Base-by-base conservation (phyloP, 73 alveolate species). In the Uronychia binucleata region DNA sequence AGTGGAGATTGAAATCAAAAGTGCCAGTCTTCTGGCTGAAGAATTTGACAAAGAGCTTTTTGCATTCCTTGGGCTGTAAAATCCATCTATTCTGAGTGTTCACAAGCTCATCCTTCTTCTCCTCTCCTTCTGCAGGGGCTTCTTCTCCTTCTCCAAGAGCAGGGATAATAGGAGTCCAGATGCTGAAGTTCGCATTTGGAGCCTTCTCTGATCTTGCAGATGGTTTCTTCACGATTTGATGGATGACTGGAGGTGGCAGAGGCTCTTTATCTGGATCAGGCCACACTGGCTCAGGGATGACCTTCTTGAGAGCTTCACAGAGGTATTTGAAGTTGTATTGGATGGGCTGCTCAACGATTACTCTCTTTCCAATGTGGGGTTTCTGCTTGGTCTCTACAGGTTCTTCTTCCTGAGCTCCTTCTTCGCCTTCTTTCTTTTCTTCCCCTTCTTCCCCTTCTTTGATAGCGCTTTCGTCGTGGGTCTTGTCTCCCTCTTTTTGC, bases 221-320 rank as follows among this genome's bases (percentile, higher is more conserved):
- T 85, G 99, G 99, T 86, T 96, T 97, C 89, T 91, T 96, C 31
- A 98, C 97, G 13, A 98, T 98, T 82, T 96, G 96, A 78, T 92
- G 96, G 77, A 92, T 96, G 60, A 89, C 93, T 86, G 99, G 99
- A 35, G 98, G 99, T 19, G 99, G 99, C 34, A 98, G 94, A 25
- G 99, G 99, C 67, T 97, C 94, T 60, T 97, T 96, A 86, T 98
- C 99, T 74, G 99, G 99, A 80, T 98, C 99, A 59, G 99, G 99
- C 95, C 97, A 97, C 81, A 96, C 92, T 74, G 99, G 99, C 34
- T 95, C 99, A 31, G 99, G 99, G 14, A 98, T 97, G 0, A 81
- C 85, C 85, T 98, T 88, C 77, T 93, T 91, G 31, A 96, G 93
- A 26, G 95, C 87, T 80, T 90, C 96, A 57, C 94, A 91, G 25